Evolutionary conservation across 139 green algal genomes (phyloP).

Genomic region (Chlorella sorokiniana): DNA sequence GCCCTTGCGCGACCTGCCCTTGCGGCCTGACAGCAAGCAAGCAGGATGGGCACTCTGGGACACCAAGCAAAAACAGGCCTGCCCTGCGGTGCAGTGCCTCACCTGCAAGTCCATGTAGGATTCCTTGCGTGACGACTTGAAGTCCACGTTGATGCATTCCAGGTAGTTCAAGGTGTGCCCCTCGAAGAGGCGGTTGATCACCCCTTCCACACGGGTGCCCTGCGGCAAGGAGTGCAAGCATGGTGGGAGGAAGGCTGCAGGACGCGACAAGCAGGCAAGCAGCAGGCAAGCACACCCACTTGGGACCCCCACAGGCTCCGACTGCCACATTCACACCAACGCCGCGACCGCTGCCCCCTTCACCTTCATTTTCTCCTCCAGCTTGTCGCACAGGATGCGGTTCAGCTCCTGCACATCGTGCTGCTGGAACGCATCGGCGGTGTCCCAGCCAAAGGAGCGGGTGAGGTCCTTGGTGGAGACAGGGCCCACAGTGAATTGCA

Average conservation of each 20-base stretch:
- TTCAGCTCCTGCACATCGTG: conserved; percentile 99
- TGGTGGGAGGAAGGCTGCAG: no score
- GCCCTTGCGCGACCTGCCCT: no score
- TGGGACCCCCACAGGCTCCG: no score
- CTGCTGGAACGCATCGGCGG: conserved; percentile 94
- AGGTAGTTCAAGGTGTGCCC: conserved; percentile 90
- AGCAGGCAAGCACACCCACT: no score
- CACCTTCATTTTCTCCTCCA: conserved; percentile 99
- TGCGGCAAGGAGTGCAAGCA: no score
- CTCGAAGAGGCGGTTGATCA: conserved; percentile 94
- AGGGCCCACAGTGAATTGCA: conserved; percentile 81
- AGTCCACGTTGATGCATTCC: conserved; percentile 94
- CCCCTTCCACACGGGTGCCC: conserved; percentile 89
- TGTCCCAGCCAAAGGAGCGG: conserved; percentile 96
- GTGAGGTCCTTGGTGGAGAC: conserved; percentile 96
- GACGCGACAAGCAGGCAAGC: neutral
- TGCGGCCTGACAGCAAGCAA: no score
- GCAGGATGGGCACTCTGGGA: no score
- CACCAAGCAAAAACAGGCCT: no score
- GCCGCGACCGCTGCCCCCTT: no score
- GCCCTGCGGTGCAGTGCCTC: no score
- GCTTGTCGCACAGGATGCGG: conserved; percentile 92
- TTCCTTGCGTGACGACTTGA: conserved; percentile 86
- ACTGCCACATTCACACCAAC: no score
- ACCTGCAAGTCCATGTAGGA: conserved; percentile 86